Conservation (phyloP, 768 basidiomycete species). For the Collybiopsis confluens region DNA sequence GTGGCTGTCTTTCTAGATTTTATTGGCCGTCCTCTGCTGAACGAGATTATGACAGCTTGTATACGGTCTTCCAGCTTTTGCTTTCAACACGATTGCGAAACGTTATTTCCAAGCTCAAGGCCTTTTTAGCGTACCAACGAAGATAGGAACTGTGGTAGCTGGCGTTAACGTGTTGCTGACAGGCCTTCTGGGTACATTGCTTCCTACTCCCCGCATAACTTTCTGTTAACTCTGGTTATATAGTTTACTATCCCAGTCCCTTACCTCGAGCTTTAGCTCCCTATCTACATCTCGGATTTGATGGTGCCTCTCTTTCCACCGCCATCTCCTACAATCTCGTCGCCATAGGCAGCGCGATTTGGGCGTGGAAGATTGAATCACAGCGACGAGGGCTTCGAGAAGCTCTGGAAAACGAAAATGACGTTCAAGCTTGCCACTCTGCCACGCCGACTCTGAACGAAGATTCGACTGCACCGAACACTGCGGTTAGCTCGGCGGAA, state of each 20-base stretch:
- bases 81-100: slow-evolving; percentile 37
- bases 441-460: not conserved
- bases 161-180: slow-evolving; percentile 62
- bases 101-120: slow-evolving; percentile 33
- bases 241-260: slow-evolving; percentile 55
- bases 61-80: slow-evolving; percentile 36
- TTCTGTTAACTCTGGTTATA: not conserved
- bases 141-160: slow-evolving; percentile 76
- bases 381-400: not conserved
- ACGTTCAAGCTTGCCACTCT: too few species aligned
- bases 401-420: not conserved
- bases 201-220: slow-evolving; percentile 60
- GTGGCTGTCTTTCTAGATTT: slow-evolving; percentile 40
- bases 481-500: not conserved
- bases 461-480: not conserved
- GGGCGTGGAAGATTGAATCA: slow-evolving; percentile 2
- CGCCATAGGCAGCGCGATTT: slow-evolving; percentile 24
- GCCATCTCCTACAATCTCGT: slow-evolving; percentile 86
- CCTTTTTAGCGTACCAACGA: slow-evolving; percentile 80
- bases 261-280: slow-evolving; percentile 20
- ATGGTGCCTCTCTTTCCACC: slow-evolving; percentile 90
- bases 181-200: slow-evolving; percentile 31
- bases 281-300: slow-evolving; percentile 72
- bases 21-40: not conserved
- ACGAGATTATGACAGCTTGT: not conserved